Evolutionary conservation across 805 yeast genomes (phyloP).

Genomic region (Spencermartinsiella europaea): DNA sequence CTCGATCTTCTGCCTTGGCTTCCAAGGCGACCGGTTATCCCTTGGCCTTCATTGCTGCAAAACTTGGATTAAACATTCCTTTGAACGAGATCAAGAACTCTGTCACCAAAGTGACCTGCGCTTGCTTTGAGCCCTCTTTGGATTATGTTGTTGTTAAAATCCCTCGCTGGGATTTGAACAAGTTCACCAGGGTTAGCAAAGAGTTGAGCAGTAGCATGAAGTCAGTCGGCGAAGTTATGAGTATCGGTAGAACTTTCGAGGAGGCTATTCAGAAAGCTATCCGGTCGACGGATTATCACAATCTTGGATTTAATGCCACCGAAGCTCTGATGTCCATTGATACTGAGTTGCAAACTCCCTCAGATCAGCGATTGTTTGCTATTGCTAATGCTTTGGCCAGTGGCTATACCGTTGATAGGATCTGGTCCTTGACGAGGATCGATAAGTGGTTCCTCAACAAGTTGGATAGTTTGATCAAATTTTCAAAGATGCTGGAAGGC

Average conservation of each 20-base stretch:
- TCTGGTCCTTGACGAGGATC: conserved; percentile 84
- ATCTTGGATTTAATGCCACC: conserved; percentile 84
- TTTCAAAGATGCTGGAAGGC: conserved; percentile 46
- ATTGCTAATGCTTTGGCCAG: conserved; percentile 88
- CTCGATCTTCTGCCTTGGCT: conserved; percentile 98
- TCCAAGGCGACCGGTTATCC: conserved; percentile 99
- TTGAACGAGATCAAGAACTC: conserved; percentile 87
- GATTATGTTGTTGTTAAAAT: conserved; percentile 96
- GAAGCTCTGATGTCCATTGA: conserved; percentile 86
- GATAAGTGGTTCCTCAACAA: conserved; percentile 96
- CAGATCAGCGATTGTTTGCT: conserved; percentile 96
- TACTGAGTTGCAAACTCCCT: conserved; percentile 88
- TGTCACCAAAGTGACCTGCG: conserved; percentile 89
- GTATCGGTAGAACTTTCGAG: conserved; percentile 94
- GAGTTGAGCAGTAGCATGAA: conserved; percentile 91
- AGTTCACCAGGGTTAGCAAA: conserved; percentile 87
- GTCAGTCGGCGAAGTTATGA: conserved; percentile 98
- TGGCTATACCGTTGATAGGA: conserved; percentile 87
- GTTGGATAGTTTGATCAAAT: conserved; percentile 66
- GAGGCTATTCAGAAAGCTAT: conserved; percentile 98
- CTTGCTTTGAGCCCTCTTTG: conserved; percentile 95
- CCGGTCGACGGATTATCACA: conserved; percentile 92
- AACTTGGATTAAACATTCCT: conserved; percentile 88
- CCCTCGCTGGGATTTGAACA: conserved; percentile 98
- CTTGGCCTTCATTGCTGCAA: conserved; percentile 96